Conservation (phyloP, 345 rosid genomes). For the Viola odorata region DNA sequence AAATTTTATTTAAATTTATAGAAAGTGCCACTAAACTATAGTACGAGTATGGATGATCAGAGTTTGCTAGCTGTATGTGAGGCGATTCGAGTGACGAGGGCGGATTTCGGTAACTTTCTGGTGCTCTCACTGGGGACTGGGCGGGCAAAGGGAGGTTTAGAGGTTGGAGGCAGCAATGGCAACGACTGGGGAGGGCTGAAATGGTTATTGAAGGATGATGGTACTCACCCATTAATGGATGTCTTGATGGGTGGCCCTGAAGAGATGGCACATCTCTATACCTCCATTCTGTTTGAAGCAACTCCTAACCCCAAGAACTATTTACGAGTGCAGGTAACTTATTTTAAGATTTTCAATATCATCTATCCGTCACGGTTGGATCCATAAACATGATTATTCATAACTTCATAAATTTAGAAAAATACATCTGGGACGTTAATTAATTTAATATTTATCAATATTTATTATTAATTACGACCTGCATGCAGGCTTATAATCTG, state of each 20-base stretch:
- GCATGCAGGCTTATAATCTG: not conserved
- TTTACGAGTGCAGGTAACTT: not conserved
- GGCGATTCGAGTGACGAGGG: not conserved
- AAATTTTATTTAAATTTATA: no score
- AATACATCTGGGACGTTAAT: no score
- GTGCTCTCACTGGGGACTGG: not conserved
- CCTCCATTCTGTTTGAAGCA: not conserved
- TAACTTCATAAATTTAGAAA: no score
- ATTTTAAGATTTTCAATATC: no score
- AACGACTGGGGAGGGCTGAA: not conserved
- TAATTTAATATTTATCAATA: no score
- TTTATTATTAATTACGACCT: no score
- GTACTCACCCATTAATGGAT: not conserved
- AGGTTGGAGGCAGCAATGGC: not conserved
- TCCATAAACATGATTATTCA: no score
- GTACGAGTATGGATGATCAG: not conserved
- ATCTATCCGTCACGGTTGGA: no score
- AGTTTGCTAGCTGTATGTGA: not conserved
- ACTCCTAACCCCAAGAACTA: not conserved
- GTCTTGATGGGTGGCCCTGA: not conserved
- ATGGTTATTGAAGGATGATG: not conserved
- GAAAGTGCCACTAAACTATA: not conserved
- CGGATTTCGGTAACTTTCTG: not conserved
- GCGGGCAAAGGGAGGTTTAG: not conserved
- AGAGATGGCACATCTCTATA: not conserved